Evolutionary conservation across 2,329 filamentous ascomycete genomes (phyloP), one percentile per base, ranked within the genome.

Genomic region (Colletotrichum camelliae): DNA sequence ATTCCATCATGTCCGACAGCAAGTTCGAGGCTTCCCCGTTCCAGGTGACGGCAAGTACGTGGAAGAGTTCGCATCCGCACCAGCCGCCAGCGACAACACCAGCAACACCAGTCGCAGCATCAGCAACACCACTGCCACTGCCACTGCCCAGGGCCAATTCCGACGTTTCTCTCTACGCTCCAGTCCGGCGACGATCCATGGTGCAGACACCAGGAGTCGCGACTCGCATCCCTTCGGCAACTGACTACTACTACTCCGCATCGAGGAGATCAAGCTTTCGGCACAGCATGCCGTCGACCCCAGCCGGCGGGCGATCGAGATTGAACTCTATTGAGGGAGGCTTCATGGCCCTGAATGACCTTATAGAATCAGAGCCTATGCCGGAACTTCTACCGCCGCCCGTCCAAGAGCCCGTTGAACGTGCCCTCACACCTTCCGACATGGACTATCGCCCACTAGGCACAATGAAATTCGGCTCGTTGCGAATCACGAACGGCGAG

Each of bases 401-500:
- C 8, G 35, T 37, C 7, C 60, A 78, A 2, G 81, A 82, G 13
- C 77, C 80, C 1, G 73, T 82, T 21, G 83, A 82, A 31, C 84
- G 87, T n/a, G 86, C 83, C 12, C 78, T 84, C 33, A 91, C 89
- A 1, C 89, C 91, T 0, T 88, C 84, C 55, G 91, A 92, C 29
- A 81, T 85, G 33, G 88, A 90, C n/a, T 93, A 93, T 79, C 86
- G 87, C 75, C 90, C 92, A 61, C 88, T 91, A 37, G 92, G 92
- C 4, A 90, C 87, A 13, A 93, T 92, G 80, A 92, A 91, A 80
- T 88, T 92, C 69, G 92, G 92, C 3, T 91, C 91, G 2, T 80
- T 93, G 66, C 88, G 90, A 43, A 93, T 93, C 72, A 92, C 87
- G 27, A 93, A 93, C 81, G 91, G 91, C 16, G 84, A 86, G 4